A percentile compares a stretch with the other conserved stretches of the same genome.
These are phyloP conservation scores for Candida chauliodis DNA, from an alignment of 805 yeast genomes.

Conservation along the genomic window DNA sequence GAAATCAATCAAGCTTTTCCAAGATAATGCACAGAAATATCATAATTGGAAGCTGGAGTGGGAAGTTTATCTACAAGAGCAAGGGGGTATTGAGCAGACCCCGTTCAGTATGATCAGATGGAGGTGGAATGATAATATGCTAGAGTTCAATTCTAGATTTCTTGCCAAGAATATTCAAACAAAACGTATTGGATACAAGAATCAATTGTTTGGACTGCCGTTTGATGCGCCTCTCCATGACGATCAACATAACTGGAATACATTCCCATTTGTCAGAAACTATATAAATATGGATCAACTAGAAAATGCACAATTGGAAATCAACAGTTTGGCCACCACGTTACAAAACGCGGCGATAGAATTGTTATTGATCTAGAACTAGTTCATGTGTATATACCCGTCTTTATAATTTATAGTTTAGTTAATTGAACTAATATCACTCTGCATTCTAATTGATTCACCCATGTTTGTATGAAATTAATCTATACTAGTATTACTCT, in stretches of 20 bases:
- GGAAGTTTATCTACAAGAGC: constrained; percentile 40
- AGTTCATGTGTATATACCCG: too few relatives aligned
- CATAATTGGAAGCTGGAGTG: constrained; percentile 61
- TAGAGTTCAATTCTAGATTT: constrained; percentile 52
- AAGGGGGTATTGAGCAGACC: constrained; percentile 67
- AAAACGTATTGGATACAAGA: constrained; percentile 63
- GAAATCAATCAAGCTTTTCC: constrained; percentile 22
- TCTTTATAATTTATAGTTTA: too few relatives aligned
- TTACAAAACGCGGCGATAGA: constrained; percentile 17
- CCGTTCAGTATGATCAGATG: constrained; percentile 67
- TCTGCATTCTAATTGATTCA: too few relatives aligned
- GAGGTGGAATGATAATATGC: constrained; percentile 74
- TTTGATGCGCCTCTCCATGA: constrained; percentile 46
- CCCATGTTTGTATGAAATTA: too few relatives aligned
- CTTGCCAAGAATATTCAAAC: constrained; percentile 32
- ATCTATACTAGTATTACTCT: too few relatives aligned
- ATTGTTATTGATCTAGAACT: too few relatives aligned
- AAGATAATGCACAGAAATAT: constrained; percentile 40
- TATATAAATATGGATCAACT: constrained; percentile 49
- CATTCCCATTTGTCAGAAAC: constrained; percentile 78
- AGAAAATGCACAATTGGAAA: constrained; percentile 51
- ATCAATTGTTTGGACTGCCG: constrained; percentile 68
- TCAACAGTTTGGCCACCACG: constrained; percentile 37
- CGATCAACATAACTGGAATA: constrained; percentile 48
- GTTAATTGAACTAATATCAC: too few relatives aligned